Evolutionary conservation across 129 eudicot species (phyloP), one percentile per base, ranked within the genome.

Genomic region (Oenanthe sinensis): DNA sequence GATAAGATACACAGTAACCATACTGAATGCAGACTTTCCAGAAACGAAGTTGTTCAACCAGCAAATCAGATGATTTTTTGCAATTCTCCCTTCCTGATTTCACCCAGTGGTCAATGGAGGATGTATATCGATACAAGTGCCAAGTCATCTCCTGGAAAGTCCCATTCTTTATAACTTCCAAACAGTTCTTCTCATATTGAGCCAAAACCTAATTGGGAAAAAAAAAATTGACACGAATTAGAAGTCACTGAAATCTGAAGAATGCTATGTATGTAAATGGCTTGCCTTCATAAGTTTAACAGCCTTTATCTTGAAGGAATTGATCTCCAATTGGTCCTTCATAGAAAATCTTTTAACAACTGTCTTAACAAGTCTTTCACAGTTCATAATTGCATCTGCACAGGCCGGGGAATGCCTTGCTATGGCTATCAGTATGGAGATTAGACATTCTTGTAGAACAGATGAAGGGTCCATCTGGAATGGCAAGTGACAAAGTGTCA

Each of bases 381-480:
- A 90, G 58, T 87, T 92, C 88, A 85, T 81, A 52, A 95, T 78
- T 87, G 96, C 97, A 87, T 89, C 87, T 79, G 97, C 88, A 83
- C 96, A 92, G 75, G 96, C 85, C 49, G 96, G 96, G 48, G 99
- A 92, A 87, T 92, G 96, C 82, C 97, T 89, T 77, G 92, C 96
- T 79, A 95, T 67, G 73, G 97, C 97, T 78, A 95, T 77, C 79
- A 92, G 83, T 82, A 90, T 87, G n/a, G 97, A 84, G 42, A 95
- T 78, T 77, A 89, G 77, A 84, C 86, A 78, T 83, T 95, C 99
- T 84, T 95, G 96, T 86, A 95, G 83, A 78, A 87, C 84, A 28
- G 86, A 77, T n/a, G 95, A 85, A 55, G 97, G 97, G 75, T 92
- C 89, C 46, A 92, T 82, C 99, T 95, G 89, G 54, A 65, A 75